Evolutionary conservation across 129 eudicot genomes (phyloP), one percentile per base, ranked within the genome.

Genomic region (Solidago caesia): DNA sequence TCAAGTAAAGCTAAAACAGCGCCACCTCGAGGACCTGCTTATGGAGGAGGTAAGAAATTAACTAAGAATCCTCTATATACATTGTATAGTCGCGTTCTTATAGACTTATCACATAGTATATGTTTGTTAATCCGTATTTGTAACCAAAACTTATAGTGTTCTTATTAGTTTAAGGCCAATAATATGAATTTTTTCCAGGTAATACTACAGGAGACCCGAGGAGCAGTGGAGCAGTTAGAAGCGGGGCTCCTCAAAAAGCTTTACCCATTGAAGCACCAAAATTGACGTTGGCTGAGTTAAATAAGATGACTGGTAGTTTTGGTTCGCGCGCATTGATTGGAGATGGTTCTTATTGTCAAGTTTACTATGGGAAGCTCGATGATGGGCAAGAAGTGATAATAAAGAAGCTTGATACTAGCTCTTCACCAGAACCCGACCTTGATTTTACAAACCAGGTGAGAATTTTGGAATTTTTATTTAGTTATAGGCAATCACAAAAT

Each of bases 331-430:
- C 87, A 68, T 75, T 88, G 60, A 80, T 88, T 33, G 92, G 89
- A 74, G 89, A 88, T 33, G 92, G 92, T 76, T 85, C 87, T 16
- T 88, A 88, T 70, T 84, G 88, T 55, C 87, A 86, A 39, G 93
- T 88, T 62, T 88, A 77, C 27, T 67, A 25, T 70, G 93, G 79
- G 48, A 88, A 77, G 70, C 71, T 88, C 65, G 75, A 66, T 70
- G 71, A 64, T 56, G 89, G 88, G 21, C 64, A 69, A 21, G 55
- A 64, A 44, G 84, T 84, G 52, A 85, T 86, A 5, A 67, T 88
- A 21, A 88, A 88, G 79, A 88, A 83, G 78, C 51, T 88, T 49
- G 89, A 88, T 59, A 70, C 89, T 6, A 70, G 85, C 77, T 75
- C 88, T 68, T 74, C 82, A 62, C 77, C 85, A 16, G 88, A 84